Evolutionary conservation across 2,329 filamentous ascomycete species (phyloP), one percentile per base, ranked within the genome.

Genomic region (Septoria petroselini): DNA sequence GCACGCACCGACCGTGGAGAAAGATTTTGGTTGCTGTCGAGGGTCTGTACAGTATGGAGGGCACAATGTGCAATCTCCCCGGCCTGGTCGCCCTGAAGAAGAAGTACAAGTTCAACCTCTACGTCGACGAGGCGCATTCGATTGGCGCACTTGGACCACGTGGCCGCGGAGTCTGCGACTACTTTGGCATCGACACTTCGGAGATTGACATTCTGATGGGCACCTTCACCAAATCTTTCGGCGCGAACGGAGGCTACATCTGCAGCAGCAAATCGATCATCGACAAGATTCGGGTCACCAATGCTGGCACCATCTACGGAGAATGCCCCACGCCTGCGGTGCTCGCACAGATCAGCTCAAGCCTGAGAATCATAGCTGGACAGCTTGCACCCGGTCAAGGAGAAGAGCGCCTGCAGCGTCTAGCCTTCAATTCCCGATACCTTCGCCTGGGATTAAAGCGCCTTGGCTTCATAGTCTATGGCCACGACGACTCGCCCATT

Each of bases 1-100:
- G 93, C 59, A 98, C 91, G n/a, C 93, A 98, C 71, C 86, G 93
- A 23, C 93, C 93, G 1, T 98, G 93, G 93, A 96, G 95, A 79
- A 98, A 97, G 82, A 97, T 98, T 53, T 71, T 98, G 43, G 88
- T 98, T 37, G 91, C 91, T 30, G 88, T 98, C 30, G 93, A 98
- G 70, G 93, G 93, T 61, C 80, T 98, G 15, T 98, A 98, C 77
- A 97, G 91, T 1, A 98, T 98, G 93, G 93, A 98, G 74, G 93
- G 93, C 41, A 96, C 91, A 59, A 95, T 98, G 88, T 93, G 88
- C 71, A 93, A 98, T 68, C 80, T 98, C n/a, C 93, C 93, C 1
- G 88, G 88, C 54, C 76, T 98, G 42, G 73, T 98, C 51, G 80
- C 78, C 42, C 78, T 98, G 58, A 96, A 95, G 81, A 85, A 85